These are phyloP conservation scores for Ciborinia camelliae DNA, from an alignment of 2,329 filamentous ascomycete species.

Conservation along the genomic window DNA sequence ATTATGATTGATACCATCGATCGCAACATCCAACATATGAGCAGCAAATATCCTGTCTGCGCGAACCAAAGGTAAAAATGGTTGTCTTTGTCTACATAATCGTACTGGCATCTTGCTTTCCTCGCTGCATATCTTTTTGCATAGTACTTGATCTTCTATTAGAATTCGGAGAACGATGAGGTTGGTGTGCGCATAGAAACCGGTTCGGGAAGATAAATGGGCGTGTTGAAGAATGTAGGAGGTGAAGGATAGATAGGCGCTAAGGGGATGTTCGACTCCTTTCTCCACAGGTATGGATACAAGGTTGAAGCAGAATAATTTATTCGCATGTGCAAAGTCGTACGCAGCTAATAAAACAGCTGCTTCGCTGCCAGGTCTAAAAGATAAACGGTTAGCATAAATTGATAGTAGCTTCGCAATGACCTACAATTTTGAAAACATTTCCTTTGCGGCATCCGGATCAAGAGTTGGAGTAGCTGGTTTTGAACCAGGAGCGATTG, in stretches of 20 bases:
- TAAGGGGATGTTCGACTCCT: slow-evolving; percentile 69
- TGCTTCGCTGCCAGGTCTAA: slow-evolving; percentile 73
- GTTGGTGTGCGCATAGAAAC: slow-evolving; percentile 80
- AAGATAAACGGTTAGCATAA: slow-evolving; percentile 29
- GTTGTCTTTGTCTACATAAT: slow-evolving; percentile 83
- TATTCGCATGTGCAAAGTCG: slow-evolving; percentile 92
- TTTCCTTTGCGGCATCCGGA: slow-evolving; percentile 74
- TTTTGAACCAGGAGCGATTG: slow-evolving; percentile 66
- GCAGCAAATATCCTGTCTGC: slow-evolving; percentile 71
- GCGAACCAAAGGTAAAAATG: slow-evolving; percentile 72
- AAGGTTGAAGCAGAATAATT: slow-evolving; percentile 85
- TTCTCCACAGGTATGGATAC: slow-evolving; percentile 63
- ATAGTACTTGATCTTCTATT: slow-evolving; percentile 77
- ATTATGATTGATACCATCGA: slow-evolving; percentile 93
- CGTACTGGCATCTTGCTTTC: slow-evolving; percentile 72
- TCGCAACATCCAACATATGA: slow-evolving; percentile 77
- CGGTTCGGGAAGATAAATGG: slow-evolving; percentile 73
- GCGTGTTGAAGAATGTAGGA: slow-evolving; percentile 95
- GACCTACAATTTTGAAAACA: slow-evolving; percentile 75
- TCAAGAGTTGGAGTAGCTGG: slow-evolving; percentile 62
- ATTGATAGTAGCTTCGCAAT: not conserved
- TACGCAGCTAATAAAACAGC: slow-evolving; percentile 82
- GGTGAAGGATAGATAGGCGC: slow-evolving; percentile 78
- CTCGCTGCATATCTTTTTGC: slow-evolving; percentile 79
- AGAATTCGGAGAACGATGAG: slow-evolving; percentile 82